Conservation (phyloP, 2,329 filamentous ascomycete genomes). For the Cladophialophora chaetospira region DNA sequence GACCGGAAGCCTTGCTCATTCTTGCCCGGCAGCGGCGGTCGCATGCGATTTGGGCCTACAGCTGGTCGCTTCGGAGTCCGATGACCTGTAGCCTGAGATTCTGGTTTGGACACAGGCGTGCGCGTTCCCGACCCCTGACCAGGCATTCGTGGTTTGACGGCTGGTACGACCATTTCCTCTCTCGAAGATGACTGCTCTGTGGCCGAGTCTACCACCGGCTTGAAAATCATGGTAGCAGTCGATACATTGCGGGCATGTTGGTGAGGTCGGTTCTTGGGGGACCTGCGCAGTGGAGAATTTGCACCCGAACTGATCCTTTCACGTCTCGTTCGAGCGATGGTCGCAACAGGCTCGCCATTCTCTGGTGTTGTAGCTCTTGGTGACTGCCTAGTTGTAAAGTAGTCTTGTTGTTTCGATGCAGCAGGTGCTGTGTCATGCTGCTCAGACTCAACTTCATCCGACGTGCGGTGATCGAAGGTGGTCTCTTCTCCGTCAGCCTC, state of each 20-base stretch:
- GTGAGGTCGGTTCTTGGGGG: constrained; percentile 35
- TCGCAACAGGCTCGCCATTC: background rate
- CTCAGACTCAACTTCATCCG: background rate
- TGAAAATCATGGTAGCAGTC: constrained; percentile 81
- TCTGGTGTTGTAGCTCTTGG: background rate
- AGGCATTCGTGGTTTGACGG: constrained; percentile 10
- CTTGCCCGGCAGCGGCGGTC: constrained; percentile 59
- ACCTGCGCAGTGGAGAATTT: constrained; percentile 9
- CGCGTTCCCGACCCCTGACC: constrained; percentile 33
- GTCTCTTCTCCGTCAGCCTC: constrained; percentile 59
- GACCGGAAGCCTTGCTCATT: constrained; percentile 53
- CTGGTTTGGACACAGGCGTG: constrained; percentile 31
- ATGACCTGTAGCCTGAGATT: constrained; percentile 34
- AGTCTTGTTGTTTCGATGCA: constrained; percentile 3
- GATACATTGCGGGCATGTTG: constrained; percentile 74
- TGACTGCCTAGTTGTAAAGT: constrained; percentile 11
- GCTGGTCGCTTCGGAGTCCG: constrained; percentile 48
- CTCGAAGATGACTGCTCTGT: constrained; percentile 22
- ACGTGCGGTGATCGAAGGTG: constrained; percentile 14
- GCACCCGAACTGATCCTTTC: background rate
- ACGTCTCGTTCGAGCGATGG: background rate
- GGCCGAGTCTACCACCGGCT: constrained; percentile 56
- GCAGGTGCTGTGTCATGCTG: background rate
- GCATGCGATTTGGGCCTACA: constrained; percentile 48
- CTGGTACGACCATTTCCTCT: constrained; percentile 5